Evolutionary conservation across 306 rosid species (phyloP), one percentile per base, ranked within the genome.

Genomic region (Prunus persica): DNA sequence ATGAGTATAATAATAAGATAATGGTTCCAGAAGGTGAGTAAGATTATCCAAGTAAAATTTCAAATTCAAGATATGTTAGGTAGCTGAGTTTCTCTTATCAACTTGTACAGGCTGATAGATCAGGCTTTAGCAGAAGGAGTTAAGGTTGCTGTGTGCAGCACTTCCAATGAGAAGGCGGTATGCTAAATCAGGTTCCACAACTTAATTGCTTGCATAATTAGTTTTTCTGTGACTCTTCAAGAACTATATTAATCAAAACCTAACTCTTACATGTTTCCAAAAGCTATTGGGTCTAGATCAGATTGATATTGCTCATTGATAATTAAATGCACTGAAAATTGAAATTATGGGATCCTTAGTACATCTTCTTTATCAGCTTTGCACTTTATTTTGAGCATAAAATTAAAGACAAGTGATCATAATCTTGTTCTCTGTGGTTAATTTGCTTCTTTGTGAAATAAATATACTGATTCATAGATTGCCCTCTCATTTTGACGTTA

Each of bases 81-180:
- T 50, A 73, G 75, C 13, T 66, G 61, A 80, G 77, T 77, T 75
- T 73, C 51, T 70, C 61, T 71, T 56, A 30, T 51, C 28, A 68
- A 82, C 80, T 76, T 81, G 43, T 82, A 56, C 76, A 95, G 99
- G 93, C 79, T 95, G 81, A 82, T 95, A 65, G 97, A 95, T 77
- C 99, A 95, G 82, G 99, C 99, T 80, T 83, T 95, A 38, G 18
- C 80, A 80, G 90, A 82, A 78, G 99, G 97, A 83, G 96, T 90
- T 81, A 89, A 92, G 66, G 99, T 95, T 67, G 99, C 99, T 18
- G 97, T 95, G 62, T 95, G 99, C 82, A 95, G 99, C 84, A 92
- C 99, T 80, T 95, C 99, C 41, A 95, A 95, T 79, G 99, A 95
- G 92, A 95, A 95, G 90, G 97, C 97, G 99, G 97, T 95, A 95